phyloP scores from a whole-genome alignment of 2,329 filamentous ascomycete genomes.

The Botrytis pseudocinerea region DNA sequence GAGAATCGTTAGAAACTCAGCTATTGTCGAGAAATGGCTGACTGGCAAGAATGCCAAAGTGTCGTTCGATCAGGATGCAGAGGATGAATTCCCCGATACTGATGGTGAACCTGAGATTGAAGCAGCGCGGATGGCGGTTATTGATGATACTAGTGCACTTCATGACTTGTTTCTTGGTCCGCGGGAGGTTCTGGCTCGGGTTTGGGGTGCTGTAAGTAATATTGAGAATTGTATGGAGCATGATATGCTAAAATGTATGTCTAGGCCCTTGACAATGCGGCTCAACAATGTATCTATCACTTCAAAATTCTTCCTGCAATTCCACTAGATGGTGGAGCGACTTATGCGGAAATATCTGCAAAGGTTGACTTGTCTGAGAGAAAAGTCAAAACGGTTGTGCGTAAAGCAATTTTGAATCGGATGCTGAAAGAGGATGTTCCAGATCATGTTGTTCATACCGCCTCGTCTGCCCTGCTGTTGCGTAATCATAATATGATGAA shows the following conservation, averaged over 20 bases:
- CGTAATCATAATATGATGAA: constrained; percentile 3
- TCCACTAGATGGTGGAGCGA: constrained; percentile 6
- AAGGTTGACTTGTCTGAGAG: constrained; percentile 1
- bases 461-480: not conserved
- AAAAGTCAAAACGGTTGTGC: constrained; percentile 10
- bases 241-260: not conserved
- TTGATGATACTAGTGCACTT: constrained; percentile 5
- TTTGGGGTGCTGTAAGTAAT: constrained; percentile 15
- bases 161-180: constrained; percentile 13
- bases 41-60: not conserved
- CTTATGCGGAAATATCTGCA: constrained; percentile 11
- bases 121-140: constrained; percentile 1
- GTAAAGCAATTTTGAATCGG: constrained; percentile 4
- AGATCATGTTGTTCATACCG: constrained; percentile 13
- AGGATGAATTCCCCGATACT: constrained; percentile 1
- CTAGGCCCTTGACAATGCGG: constrained; percentile 6
- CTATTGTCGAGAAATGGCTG: constrained; percentile 8
- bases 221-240: not conserved
- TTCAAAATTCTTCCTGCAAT: constrained; percentile 10
- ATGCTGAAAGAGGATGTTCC: not conserved
- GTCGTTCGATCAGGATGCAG: constrained; percentile 4
- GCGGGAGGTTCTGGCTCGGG: constrained; percentile 1
- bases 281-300: constrained; percentile 17
- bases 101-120: not conserved
- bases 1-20: constrained; percentile 9